These are phyloP conservation scores for Ascosphaera apis DNA, from an alignment of 2,329 filamentous ascomycete species.

Conservation along the genomic window DNA sequence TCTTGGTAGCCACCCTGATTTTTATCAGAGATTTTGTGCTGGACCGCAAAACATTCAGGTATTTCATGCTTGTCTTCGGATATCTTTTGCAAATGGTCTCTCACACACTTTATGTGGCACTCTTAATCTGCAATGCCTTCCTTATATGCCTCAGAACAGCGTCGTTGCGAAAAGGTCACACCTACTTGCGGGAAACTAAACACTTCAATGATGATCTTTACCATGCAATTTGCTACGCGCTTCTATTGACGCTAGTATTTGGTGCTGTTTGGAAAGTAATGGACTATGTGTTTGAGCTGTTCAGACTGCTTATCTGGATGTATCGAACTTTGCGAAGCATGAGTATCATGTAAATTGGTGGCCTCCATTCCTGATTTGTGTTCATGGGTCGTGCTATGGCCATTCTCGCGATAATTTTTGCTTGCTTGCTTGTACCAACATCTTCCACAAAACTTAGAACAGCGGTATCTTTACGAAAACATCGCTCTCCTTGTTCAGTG, in stretches of 20 bases:
- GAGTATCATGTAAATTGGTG: not conserved
- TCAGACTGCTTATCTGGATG: not conserved
- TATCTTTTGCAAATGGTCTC: slow-evolving; percentile 1
- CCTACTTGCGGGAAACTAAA: not conserved
- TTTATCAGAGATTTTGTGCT: not conserved
- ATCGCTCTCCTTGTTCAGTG: no score
- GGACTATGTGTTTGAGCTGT: not conserved
- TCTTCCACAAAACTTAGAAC: no score
- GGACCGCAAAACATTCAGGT: slow-evolving; percentile 1
- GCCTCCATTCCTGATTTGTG: no score
- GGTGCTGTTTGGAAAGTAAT: not conserved
- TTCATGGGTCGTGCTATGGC: no score
- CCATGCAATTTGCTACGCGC: not conserved
- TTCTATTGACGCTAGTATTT: not conserved
- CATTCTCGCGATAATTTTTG: no score
- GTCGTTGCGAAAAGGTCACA: not conserved
- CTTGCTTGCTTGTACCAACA: no score
- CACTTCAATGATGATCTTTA: slow-evolving; percentile 1
- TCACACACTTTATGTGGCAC: not conserved
- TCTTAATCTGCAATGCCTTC: not conserved
- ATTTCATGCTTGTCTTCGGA: not conserved
- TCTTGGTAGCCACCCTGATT: not conserved
- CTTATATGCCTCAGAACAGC: not conserved
- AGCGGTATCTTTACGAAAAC: no score
- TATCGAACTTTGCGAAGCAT: not conserved